Evolutionary conservation across 2,329 filamentous ascomycete species (phyloP).

Genomic region (Sclerotinia glacialis): DNA sequence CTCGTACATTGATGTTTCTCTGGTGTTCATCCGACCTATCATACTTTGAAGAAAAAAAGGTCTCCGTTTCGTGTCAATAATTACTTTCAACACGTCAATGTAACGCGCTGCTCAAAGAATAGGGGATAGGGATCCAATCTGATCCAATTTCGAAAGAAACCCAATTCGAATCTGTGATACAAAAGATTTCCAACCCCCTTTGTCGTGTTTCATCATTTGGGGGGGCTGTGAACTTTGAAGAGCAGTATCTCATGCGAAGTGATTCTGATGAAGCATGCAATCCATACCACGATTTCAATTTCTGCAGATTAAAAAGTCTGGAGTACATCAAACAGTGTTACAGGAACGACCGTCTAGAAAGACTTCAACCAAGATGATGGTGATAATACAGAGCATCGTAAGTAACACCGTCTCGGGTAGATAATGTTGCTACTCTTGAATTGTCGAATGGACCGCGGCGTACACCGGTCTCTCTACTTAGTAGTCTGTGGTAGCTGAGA

Average conservation of each 20-base stretch:
- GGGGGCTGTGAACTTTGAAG: neutral
- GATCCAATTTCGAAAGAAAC: neutral
- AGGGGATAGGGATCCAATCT: neutral
- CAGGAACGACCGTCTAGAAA: conserved; percentile 22
- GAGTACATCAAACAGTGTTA: conserved; percentile 18
- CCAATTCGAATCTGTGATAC: neutral
- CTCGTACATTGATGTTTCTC: conserved; percentile 1
- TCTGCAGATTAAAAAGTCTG: conserved; percentile 20
- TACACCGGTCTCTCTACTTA: neutral
- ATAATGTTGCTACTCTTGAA: conserved; percentile 1
- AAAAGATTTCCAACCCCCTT: neutral
- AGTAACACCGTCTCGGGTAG: conserved; percentile 20
- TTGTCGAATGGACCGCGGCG: conserved; percentile 9
- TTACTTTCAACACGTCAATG: conserved; percentile 11
- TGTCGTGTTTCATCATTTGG: conserved; percentile 1
- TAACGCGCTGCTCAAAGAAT: neutral
- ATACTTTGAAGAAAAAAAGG: neutral
- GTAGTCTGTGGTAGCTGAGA: conserved; percentile 12
- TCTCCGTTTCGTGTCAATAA: conserved; percentile 3
- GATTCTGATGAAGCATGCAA: conserved; percentile 22
- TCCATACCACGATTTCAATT: conserved; percentile 20
- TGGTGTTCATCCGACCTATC: conserved; percentile 18
- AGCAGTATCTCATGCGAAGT: conserved; percentile 9
- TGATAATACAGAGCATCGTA: conserved; percentile 7
- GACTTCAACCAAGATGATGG: conserved; percentile 19